Percentiles rank a stretch among this genome's conserved stretches.
Conservation (phyloP, 1,284 basidiomycete species). For the Pisolithus thermaeus region DNA sequence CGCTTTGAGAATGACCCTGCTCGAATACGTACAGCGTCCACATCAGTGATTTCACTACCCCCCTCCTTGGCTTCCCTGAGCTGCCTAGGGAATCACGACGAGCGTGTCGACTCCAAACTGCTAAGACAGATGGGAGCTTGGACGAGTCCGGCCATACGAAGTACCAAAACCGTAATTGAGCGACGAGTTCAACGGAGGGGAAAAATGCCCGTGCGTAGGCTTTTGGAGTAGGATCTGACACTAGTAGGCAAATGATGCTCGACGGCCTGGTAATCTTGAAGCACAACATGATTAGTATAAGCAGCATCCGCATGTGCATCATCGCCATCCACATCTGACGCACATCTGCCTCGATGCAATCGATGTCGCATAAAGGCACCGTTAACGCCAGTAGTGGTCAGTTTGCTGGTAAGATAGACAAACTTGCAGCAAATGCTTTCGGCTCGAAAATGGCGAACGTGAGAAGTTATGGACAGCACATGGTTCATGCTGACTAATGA, state of each 20-base stretch:
- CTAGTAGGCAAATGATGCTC: conserved; percentile 96
- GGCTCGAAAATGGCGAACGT: too few relatives aligned
- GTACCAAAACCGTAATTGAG: conserved; percentile 99
- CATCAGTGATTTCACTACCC: conserved; percentile 96
- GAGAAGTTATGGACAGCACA: too few relatives aligned
- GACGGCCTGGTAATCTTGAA: conserved; percentile 91
- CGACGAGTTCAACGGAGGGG: conserved; percentile 95
- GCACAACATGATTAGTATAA: conserved; percentile 6
- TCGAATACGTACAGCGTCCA: conserved; percentile 88
- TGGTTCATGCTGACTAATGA: too few relatives aligned
- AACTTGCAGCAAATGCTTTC: too few relatives aligned
- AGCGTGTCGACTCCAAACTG: conserved; percentile 7
- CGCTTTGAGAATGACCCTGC: conserved; percentile 79
- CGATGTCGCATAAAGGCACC: not conserved
- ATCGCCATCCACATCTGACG: too few relatives aligned
- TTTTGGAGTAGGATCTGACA: conserved; percentile 90
- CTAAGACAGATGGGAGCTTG: not conserved
- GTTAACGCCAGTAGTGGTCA: too few relatives aligned
- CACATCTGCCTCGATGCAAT: not conserved
- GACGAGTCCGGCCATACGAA: conserved; percentile 69
- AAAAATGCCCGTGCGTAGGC: conserved; percentile 99
- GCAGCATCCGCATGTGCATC: conserved; percentile 22
- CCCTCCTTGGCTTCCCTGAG: conserved; percentile 99
- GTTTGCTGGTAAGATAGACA: too few relatives aligned
- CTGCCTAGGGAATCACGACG: conserved; percentile 49